Evolutionary conservation across 768 basidiomycete genomes (phyloP), one percentile per base, ranked within the genome.

Genomic region (Boletus fagicola): DNA sequence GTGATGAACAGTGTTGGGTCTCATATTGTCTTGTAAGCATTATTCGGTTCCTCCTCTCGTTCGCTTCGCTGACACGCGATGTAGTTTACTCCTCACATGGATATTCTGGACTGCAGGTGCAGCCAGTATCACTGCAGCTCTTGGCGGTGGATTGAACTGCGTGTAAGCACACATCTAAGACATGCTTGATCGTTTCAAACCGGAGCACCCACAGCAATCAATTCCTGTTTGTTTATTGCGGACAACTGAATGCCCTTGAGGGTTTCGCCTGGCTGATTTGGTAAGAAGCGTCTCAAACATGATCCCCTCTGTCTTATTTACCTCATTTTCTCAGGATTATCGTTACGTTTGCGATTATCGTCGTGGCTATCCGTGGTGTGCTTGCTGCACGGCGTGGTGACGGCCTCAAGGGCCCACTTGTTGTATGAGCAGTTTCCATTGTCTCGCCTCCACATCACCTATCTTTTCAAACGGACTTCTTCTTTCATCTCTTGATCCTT

Each of bases 261-360:
- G 90, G 75, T 20, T 91, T 92, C 64, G 83, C 87, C 9, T 92
- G 90, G 90, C 65, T 87, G 15, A 80, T 82, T 62, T 88, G 85
- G 88, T 89, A 60, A 59, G 83, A 72, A 20, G 20, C 3, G 18
- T 20, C 24, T 39, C 24, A 44, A 39, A 33, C 13, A 16, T 26
- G 3, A 16, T 42, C 2, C 26, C 26, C n/a, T 15, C 18, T 11
- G 43, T 43, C 22, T 50, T 18, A 43, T 36, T 39, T 38, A 53
- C 50, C 50, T 45, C 44, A 24, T 44, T 40, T 5, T 9, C 3
- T 15, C 62, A 91, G 90, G 84, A 75, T 87, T 26, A 57, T 91
- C 40, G 73, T 85, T 18, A 88, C 88, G 0, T 73, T 90, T 53
- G 74, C 83, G 0, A 71, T 91, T 45, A 59, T 88, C 47, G 65